Base-by-base conservation (phyloP, 176 grass and related monocot species). In the Ensete glaucum region DNA sequence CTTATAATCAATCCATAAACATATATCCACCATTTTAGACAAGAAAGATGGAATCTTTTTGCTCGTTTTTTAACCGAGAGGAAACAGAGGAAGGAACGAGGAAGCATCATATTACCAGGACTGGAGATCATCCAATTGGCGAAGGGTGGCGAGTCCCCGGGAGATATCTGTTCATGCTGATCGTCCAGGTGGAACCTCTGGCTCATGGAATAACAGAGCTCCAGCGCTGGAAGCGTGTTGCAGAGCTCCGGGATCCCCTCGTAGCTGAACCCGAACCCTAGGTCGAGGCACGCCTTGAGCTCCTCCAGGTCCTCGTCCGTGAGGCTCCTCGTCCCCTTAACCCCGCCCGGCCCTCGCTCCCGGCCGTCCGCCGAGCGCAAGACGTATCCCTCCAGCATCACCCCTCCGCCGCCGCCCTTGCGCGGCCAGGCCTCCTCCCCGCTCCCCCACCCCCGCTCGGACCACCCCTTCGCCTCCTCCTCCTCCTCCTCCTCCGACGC, bases 201-300 rank as follows among this genome's bases (percentile, higher is more conserved):
- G 25, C 53, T 60, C 73, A 75, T 75, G 54, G 73, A 75, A 54
- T 75, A 75, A 54, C 73, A 75, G 73, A 75, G 73, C 54, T 75
- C 54, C 26, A 75, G 73, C 15, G 73, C 73, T 54, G 73, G 73
- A 17, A 75, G 73, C 9, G 73, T 75, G 24, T 12, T 48, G 52
- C 73, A 48, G 2, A 75, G 73, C 54, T 75, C 54, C 16, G 73
- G 73, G 54, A 75, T 75, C 54, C 48, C 73, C 9, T 75, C 73
- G 54, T 59, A 75, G 73, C 2, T 75, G 73, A 75, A 75, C 73
- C 53, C 73, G 55, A 75, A 75, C 25, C 73, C 73, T 23, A 75
- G 27, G 73, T 75, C 73, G 25, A 75, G 53, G 54, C 73, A 75
- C 17, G 54, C 73, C 26, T 59, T 75, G 54, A 75, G 73, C 52